Base-by-base conservation (phyloP, 2,329 filamentous ascomycete species). In the Ustilaginoidea virens region DNA sequence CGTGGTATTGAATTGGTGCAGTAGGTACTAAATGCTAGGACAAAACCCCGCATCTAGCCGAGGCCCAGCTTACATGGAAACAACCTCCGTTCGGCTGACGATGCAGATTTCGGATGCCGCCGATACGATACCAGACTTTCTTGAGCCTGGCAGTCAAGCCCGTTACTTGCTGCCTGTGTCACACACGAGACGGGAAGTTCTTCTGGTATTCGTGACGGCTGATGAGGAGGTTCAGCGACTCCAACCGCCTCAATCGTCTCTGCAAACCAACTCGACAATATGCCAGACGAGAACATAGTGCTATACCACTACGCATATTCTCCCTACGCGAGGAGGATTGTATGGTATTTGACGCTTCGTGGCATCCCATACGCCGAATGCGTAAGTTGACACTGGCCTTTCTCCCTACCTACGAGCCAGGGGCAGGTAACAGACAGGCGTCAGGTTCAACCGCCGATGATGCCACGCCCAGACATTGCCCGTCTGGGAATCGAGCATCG, bases 341-440 rank as follows among this genome's bases (percentile, higher is more conserved):
- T 66, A 16, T 80, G 74, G 74, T 82, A 82, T 45, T 57, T 82
- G 9, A 58, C 62, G 22, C 61, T 82, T 4, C 66, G 76, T 23
- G 63, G 63, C 16, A 76, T 82, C 25, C 60, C 66, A 0, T 80
- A 75, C 42, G 61, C 60, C 28, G 64, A 80, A 70, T 80, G 75
- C 41, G 72, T 79, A 57, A 7, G 29, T 6, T 15, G 7, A 17
- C 24, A n/a, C n/a, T n/a, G n/a, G n/a, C n/a, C n/a, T n/a, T n/a
- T n/a, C 13, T 23, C 14, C 7, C 3, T 10, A 15, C 19, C 16
- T 29, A 15, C n/a, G n/a, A n/a, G n/a, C n/a, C n/a, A n/a, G n/a
- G n/a, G n/a, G n/a, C n/a, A n/a, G n/a, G n/a, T n/a, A n/a, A n/a
- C n/a, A n/a, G n/a, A 23, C 7, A 48, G 66, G 15, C 3, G 20